These are phyloP conservation scores for Kernera saxatilis DNA, from an alignment of 345 rosid species.

Conservation along the genomic window DNA sequence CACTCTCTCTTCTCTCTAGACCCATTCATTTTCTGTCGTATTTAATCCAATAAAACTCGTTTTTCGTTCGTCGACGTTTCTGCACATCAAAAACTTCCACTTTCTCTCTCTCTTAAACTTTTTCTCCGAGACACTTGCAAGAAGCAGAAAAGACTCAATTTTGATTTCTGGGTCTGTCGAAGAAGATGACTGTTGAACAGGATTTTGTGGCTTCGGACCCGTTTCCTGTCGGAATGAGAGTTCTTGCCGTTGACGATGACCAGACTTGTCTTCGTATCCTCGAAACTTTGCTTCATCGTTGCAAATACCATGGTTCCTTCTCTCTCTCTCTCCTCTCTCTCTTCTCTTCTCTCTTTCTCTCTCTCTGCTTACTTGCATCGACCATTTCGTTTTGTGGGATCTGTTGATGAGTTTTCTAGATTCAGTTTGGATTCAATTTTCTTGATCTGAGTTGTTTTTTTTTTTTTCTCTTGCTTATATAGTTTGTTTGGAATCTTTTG, in stretches of 20 bases:
- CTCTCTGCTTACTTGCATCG: background rate
- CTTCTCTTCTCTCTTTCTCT: background rate
- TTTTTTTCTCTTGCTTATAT: too few species aligned
- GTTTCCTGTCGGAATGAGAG: conserved; percentile 78
- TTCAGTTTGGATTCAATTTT: background rate
- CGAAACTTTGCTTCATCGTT: conserved; percentile 58
- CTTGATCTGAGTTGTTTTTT: conserved; percentile 18
- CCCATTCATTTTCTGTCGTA: conserved; percentile 4
- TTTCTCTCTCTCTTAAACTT: conserved; percentile 9
- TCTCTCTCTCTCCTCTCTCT: background rate
- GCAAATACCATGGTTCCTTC: conserved; percentile 62
- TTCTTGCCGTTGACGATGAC: conserved; percentile 85
- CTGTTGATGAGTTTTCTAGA: background rate
- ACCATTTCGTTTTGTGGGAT: background rate
- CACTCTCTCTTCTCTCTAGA: conserved; percentile 13
- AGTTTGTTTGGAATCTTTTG: conserved; percentile 16
- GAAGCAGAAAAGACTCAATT: background rate
- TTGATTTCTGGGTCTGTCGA: background rate
- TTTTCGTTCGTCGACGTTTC: conserved; percentile 20
- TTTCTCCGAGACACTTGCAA: conserved; percentile 9
- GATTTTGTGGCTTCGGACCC: conserved; percentile 37
- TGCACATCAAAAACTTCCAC: conserved; percentile 15
- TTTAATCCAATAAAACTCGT: conserved; percentile 11
- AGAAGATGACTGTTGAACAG: conserved; percentile 56
- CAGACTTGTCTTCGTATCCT: conserved; percentile 63